Conservation (phyloP, 768 basidiomycete genomes). For the Boletus vermiculosoides region DNA sequence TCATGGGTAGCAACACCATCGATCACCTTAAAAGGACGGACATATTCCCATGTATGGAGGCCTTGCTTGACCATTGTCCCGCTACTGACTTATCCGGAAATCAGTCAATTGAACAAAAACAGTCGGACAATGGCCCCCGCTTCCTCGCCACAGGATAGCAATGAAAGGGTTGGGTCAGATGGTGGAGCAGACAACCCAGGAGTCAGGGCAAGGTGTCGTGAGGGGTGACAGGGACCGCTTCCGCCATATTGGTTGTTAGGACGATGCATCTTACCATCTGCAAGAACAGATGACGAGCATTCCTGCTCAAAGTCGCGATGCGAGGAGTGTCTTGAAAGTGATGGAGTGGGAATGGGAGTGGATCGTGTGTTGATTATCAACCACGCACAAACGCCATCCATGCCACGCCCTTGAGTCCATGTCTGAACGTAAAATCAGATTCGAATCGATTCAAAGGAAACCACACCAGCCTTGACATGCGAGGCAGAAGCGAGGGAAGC, state of each 20-base stretch:
- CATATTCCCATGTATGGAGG: conserved; percentile 13
- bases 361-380: conserved; percentile 17
- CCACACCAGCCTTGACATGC: conserved; percentile 27
- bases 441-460: conserved; percentile 7
- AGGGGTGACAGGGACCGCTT: neutral
- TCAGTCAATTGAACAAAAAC: neutral
- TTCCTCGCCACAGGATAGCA: neutral
- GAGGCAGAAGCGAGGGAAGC: conserved; percentile 22
- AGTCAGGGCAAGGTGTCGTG: conserved; percentile 11
- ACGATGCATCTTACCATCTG: neutral
- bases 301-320: neutral
- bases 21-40: conserved; percentile 3
- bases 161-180: conserved; percentile 11
- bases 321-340: neutral
- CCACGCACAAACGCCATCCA: conserved; percentile 24
- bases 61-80: neutral
- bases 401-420: conserved; percentile 1
- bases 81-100: neutral
- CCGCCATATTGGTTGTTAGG: neutral
- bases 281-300: neutral
- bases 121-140: neutral
- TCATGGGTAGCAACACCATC: conserved; percentile 5
- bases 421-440: conserved; percentile 21
- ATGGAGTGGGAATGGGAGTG: neutral
- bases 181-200: conserved; percentile 15